A percentile compares a stretch with the other conserved stretches of the same genome.
Evolutionary conservation across 2,329 filamentous ascomycete species (phyloP).

Genomic region (Xylaria sp.): DNA sequence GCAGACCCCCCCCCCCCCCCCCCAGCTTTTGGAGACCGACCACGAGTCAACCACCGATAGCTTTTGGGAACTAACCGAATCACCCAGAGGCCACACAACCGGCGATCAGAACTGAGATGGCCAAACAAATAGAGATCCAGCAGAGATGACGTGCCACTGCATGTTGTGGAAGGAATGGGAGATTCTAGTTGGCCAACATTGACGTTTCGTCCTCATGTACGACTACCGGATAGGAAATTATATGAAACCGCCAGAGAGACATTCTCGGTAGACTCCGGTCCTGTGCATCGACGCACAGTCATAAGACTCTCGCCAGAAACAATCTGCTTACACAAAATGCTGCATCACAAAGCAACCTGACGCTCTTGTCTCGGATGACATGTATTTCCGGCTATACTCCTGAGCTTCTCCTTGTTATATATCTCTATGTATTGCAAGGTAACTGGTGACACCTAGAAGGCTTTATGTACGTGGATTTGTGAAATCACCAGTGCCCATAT

Average conservation of each 20-base stretch:
- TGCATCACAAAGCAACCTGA: conserved; percentile 8
- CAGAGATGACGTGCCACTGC: conserved; percentile 24
- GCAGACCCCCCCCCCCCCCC: too few relatives aligned
- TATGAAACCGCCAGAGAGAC: conserved; percentile 17
- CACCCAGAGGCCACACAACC: neutral
- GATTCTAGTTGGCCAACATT: conserved; percentile 7
- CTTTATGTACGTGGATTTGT: neutral
- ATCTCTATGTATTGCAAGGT: neutral
- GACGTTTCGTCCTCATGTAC: conserved; percentile 7
- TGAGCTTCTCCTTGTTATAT: neutral
- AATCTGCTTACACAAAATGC: conserved; percentile 2
- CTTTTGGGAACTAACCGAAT: neutral
- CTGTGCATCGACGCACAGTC: conserved; percentile 42
- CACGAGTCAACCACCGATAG: neutral
- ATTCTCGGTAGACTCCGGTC: conserved; percentile 40
- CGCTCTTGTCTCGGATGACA: neutral
- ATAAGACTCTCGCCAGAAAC: conserved; percentile 34
- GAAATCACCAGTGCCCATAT: neutral
- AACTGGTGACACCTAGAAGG: neutral
- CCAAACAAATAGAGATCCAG: conserved; percentile 10
- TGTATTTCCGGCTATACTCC: neutral
- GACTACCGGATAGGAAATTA: conserved; percentile 9
- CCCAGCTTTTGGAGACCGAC: neutral
- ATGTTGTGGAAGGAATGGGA: conserved; percentile 21
- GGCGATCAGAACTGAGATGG: neutral